Percentiles rank a stretch among this genome's conserved stretches.
Conservation (phyloP, 139 green algal genomes). For the Yamagishiella unicocca region DNA sequence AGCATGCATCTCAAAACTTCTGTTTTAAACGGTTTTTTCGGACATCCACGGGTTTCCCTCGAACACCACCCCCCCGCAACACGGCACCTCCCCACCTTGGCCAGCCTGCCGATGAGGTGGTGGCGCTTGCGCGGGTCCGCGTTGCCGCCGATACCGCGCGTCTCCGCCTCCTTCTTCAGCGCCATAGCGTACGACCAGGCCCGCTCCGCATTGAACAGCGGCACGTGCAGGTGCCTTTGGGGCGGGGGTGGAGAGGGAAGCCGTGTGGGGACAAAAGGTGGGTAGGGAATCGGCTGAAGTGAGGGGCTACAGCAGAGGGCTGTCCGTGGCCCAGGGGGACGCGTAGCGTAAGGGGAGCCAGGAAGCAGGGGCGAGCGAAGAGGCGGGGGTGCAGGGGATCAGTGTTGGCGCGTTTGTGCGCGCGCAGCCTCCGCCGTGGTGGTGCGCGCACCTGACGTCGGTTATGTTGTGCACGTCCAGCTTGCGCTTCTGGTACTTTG, state of each 20-base stretch:
- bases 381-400: background rate
- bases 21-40: too few species aligned
- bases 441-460: conserved; percentile 71
- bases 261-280: background rate
- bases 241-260: conserved; percentile 7
- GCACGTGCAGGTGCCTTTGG: conserved; percentile 91
- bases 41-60: too few species aligned
- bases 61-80: background rate
- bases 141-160: background rate
- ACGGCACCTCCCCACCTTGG: conserved; percentile 72
- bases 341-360: background rate
- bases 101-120: conserved; percentile 79
- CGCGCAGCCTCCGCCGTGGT: too few species aligned
- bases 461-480: conserved; percentile 76
- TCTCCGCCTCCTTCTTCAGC: conserved; percentile 85
- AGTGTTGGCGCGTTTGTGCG: too few species aligned
- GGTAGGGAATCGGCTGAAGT: too few species aligned
- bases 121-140: conserved; percentile 67
- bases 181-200: conserved; percentile 93
- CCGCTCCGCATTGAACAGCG: conserved; percentile 88
- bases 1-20: too few species aligned
- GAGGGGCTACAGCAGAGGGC: background rate
- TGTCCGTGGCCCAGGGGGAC: background rate
- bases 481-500: conserved; percentile 86
- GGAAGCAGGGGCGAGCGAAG: background rate